Base-by-base conservation (phyloP, 2,329 filamentous ascomycete species). In the Trichophyton mentagrophytes region DNA sequence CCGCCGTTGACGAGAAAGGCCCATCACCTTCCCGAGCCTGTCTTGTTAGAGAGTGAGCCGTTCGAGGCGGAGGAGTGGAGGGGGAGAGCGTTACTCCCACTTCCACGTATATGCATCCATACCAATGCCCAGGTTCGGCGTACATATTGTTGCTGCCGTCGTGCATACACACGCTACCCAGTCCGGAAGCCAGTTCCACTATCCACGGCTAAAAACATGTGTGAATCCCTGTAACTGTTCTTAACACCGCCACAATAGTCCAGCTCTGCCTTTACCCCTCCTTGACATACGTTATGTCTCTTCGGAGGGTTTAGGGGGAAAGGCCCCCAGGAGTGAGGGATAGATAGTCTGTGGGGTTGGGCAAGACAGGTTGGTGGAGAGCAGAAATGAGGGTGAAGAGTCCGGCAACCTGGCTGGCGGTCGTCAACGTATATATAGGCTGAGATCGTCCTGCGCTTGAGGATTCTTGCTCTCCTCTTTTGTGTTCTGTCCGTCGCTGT, bases 201-300 rank as follows among this genome's bases (percentile, higher is more conserved):
- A 30, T 25, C 25, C 33, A 38, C 11, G 33, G 11, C 11, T 13
- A 25, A 53, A n/a, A 53, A 53, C 49, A 53, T 30, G 49, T 15
- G 49, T 33, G 13, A 33, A 53, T n/a, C 49, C 49, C 49, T 53
- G 49, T n/a, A 27, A 17, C n/a, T 44, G n/a, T 20, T 15, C 22
- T 25, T 15, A 30, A 25, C 49, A 53, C 22, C 49, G 49, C 49
- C 49, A 53, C 49, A 53, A 33, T 27, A 13, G 22, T 30, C 22
- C n/a, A 53, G 49, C 49, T 33, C 49, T 53, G 22, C 46, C 11
- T 17, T 53, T 53, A 53, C 49, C 49, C 49, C 49, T 53, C 49
- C 49, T 53, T 53, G 49, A 27, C n/a, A 53, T 53, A 25, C 27
- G 22, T 13, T 53, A 53, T 17, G 11, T n/a, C 40, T n/a, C 13